phyloP scores from a whole-genome alignment of 2,329 filamentous ascomycete species.

The Ophiostoma angusticollis region DNA sequence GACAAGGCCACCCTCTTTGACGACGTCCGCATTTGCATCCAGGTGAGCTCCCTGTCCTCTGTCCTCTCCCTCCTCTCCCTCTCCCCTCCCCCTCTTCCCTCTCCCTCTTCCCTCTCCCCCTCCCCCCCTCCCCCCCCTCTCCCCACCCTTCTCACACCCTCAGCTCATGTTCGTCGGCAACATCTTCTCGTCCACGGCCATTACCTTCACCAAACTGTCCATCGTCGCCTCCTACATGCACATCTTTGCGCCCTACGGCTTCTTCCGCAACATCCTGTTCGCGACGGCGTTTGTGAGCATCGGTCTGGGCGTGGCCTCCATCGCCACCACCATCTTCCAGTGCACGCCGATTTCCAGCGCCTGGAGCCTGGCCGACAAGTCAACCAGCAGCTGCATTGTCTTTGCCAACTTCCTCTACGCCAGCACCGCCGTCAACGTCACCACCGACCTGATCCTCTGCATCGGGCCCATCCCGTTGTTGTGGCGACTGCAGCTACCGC shows the following conservation, averaged over 20 bases:
- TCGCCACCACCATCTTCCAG: slow-evolving; percentile 19
- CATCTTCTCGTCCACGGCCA: slow-evolving; percentile 17
- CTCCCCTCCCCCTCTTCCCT: too few species aligned
- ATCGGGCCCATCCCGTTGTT: slow-evolving; percentile 19
- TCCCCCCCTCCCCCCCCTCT: too few species aligned
- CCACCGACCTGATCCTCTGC: slow-evolving; percentile 20
- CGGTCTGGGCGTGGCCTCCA: slow-evolving; percentile 16
- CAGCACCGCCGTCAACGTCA: slow-evolving; percentile 19
- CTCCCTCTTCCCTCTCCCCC: too few species aligned
- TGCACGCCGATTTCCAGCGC: slow-evolving; percentile 18
- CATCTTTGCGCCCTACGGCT: slow-evolving; percentile 20
- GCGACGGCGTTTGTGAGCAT: slow-evolving; percentile 20
- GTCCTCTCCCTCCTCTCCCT: too few species aligned
- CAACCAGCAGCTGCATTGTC: slow-evolving; percentile 16
- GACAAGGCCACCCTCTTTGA: slow-evolving; percentile 10
- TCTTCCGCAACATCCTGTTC: slow-evolving; percentile 18
- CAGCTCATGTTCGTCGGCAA: slow-evolving; percentile 18
- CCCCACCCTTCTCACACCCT: too few species aligned
- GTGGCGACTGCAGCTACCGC: slow-evolving; percentile 18
- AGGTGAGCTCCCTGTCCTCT: too few species aligned
- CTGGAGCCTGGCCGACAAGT: slow-evolving; percentile 17
- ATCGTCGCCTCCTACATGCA: slow-evolving; percentile 20
- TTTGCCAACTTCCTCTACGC: slow-evolving; percentile 19
- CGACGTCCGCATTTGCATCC: slow-evolving; percentile 13
- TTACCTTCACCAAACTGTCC: slow-evolving; percentile 20